Base-by-base conservation (phyloP, 139 green algal species). In the Spirogloea muscicola region DNA sequence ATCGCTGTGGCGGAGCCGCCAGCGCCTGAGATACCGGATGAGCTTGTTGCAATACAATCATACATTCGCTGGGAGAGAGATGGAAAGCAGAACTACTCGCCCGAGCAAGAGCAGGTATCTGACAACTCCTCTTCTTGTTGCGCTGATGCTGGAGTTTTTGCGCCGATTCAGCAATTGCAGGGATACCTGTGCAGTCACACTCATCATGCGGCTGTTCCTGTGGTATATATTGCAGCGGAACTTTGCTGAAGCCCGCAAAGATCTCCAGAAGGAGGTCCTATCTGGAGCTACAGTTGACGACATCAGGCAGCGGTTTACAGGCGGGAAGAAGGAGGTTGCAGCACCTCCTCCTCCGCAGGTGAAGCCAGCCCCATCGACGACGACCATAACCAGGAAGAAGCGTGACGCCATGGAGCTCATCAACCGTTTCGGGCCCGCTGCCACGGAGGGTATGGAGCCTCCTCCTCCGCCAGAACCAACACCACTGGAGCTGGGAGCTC, bases 51-150 rank as follows among this genome's bases (percentile, higher is more conserved):
- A 64, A 92, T 97, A 65, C 96, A 93, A 88, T 87, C 94, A 0
- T 99, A 96, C 85, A 86, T 98, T 29, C 88, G 91, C 42, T 98
- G 93, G 92, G 91, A 95, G 82, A 37, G 80, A 29, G 77, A 82
- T 13, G 91, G 91, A 77, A 87, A 62, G 68, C 70, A 63, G 1
- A 81, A 84, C 29, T 62, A 77, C 34, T 73, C 52, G 10, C 39
- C 63, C 2, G 38, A 75, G 42, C 31, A 83, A 18, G 73, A 78
- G 49, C 68, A 63, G 27, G 72, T 77, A n/a, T n/a, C n/a, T n/a
- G 46, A 55, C 46, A 55, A 55, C 21, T 55, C 46, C 46, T 55
- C 21, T 31, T 31, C 21, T 55, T 55, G 46, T 21, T 31, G 46
- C 21, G 21, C 21, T 55, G 21, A 55, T 21, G 21, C 21, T 21